A percentile compares a stretch with the other conserved stretches of the same genome.
Evolutionary conservation across 129 eudicot genomes (phyloP).

Genomic region (Kitagawia praeruptora): DNA sequence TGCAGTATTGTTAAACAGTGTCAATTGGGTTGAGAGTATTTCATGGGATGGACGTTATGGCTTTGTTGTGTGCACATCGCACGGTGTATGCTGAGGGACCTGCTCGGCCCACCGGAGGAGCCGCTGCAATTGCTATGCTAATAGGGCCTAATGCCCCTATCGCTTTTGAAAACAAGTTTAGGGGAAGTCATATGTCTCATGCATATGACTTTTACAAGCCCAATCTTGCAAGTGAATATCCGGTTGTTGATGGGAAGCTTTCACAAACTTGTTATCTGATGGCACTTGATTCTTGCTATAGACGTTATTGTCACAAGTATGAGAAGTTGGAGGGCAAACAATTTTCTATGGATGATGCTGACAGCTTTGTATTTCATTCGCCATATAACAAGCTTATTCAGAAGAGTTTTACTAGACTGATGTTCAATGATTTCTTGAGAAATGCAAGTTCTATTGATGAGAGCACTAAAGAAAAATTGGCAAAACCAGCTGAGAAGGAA

Average conservation of each 20-base stretch:
- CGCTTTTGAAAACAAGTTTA: conserved; percentile 86
- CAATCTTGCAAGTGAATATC: conserved; percentile 94
- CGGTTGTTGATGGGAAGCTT: conserved; percentile 97
- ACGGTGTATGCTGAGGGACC: conserved; percentile 99
- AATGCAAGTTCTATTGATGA: too few species aligned
- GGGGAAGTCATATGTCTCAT: conserved; percentile 96
- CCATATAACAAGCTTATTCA: conserved; percentile 99
- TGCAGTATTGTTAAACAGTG: conserved; percentile 90
- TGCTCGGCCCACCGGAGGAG: conserved; percentile 99
- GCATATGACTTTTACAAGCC: conserved; percentile 96
- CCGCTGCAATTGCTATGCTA: conserved; percentile 95
- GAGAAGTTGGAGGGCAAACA: conserved; percentile 78
- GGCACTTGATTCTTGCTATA: conserved; percentile 97
- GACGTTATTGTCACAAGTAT: conserved; percentile 65
- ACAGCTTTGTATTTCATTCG: conserved; percentile 84
- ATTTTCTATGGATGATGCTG: conserved; percentile 73
- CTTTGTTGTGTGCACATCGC: conserved; percentile 88
- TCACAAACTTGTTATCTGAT: conserved; percentile 95
- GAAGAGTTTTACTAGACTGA: too few species aligned
- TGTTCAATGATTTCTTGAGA: too few species aligned
- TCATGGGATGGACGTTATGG: conserved; percentile 99
- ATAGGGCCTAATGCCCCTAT: conserved; percentile 97
- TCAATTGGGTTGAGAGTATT: conserved; percentile 93
- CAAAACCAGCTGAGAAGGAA: conserved; percentile 56
- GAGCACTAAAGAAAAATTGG: too few species aligned